Base-by-base conservation (phyloP, 345 rosid genomes). In the Heritiera fomes region DNA sequence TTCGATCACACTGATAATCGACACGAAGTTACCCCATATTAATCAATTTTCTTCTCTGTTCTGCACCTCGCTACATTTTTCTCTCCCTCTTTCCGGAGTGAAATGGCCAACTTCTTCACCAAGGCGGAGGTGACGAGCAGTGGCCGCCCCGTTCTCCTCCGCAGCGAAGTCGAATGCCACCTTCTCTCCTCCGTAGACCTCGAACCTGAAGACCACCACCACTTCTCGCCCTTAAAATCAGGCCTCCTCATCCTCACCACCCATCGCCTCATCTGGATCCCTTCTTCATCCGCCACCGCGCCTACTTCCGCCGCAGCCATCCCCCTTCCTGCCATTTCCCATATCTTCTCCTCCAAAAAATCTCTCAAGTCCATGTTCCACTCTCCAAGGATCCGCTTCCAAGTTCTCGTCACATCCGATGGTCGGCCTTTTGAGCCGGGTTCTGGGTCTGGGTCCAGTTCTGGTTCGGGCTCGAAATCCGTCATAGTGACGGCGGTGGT, bases 251-350 rank as follows among this genome's bases (percentile, higher is more conserved):
- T 88, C 75, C 88, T 95, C 75, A 92, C 98, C 70, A 93, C 94
- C 70, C 96, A 92, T 85, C 99, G 98, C 82, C 94, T 94, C 75
- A 79, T 95, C 80, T 91, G 95, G 93, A 85, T 93, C n/a, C 90
- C 92, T 7, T 81, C 91, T 7, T 80, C 88, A 34, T 65, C 89
- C 77, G 75, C 83, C 78, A n/a, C 53, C 74, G 7, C 83, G 13
- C 50, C 82, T 71, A 64, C 41, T 52, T 34, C 75, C 63, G 81
- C 88, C 55, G 78, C 77, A 8, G 82, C 86, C 14, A 41, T 92
- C 75, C 89, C 94, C 52, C 92, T 93, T 49, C 66, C 84, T 14
- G 40, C 86, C 28, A 10, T 93, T 66, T 80, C 90, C 47, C 92
- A 86, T 34, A 87, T 95, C 38, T 92, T 86, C 80, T 82, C 92